Evolutionary conservation across 805 yeast genomes (phyloP).

Genomic region (Candida hungchunana): DNA sequence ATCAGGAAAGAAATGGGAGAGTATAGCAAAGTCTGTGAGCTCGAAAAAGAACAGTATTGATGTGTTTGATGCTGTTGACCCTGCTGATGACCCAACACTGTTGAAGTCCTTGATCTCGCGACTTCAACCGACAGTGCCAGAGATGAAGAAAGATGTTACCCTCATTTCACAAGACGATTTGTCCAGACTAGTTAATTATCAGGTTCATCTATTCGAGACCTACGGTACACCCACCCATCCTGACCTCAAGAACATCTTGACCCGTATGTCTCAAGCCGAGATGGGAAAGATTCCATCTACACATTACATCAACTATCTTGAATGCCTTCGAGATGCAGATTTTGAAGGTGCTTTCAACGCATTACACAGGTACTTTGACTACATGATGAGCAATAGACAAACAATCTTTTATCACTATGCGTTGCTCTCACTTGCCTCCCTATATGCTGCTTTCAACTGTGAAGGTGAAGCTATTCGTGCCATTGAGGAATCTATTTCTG

Average conservation of each 20-base stretch:
- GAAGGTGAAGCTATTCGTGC: conserved; percentile 61
- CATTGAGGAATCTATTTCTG: conserved; percentile 80
- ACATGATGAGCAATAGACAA: conserved; percentile 65
- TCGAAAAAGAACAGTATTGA: no score
- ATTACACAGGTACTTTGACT: conserved; percentile 64
- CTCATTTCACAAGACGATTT: conserved; percentile 50
- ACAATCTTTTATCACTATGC: conserved; percentile 75
- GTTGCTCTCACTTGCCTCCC: conserved; percentile 60
- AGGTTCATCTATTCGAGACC: conserved; percentile 47
- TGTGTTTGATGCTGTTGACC: conserved; percentile 18
- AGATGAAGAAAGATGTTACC: conserved; percentile 20
- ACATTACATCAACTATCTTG: conserved; percentile 58
- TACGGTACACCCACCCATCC: conserved; percentile 48
- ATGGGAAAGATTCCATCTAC: conserved; percentile 39
- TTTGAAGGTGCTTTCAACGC: conserved; percentile 52
- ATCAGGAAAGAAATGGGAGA: no score
- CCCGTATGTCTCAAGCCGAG: conserved; percentile 44
- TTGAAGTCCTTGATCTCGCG: conserved; percentile 12
- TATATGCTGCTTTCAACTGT: conserved; percentile 67
- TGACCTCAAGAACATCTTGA: conserved; percentile 38
- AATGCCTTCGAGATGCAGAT: conserved; percentile 52
- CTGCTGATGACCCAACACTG: conserved; percentile 20
- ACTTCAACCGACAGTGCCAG: conserved; percentile 6
- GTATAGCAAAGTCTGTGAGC: no score
- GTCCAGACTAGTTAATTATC: conserved; percentile 45